Base-by-base conservation (phyloP, 306 rosid species). In the Castanea sativa region DNA sequence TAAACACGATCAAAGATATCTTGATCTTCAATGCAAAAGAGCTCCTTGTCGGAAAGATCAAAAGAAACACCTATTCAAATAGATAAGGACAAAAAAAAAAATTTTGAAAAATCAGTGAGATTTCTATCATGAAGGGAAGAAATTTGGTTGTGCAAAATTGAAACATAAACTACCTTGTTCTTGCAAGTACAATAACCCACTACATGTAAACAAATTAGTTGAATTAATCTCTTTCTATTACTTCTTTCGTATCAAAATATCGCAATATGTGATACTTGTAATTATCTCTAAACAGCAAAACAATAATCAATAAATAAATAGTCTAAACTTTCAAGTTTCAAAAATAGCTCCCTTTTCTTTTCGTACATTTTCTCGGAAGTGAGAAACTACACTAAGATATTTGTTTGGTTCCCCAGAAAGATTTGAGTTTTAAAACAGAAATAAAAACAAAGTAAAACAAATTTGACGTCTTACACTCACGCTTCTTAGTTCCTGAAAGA, bases 1-100 rank as follows among this genome's bases (percentile, higher is more conserved):
- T 95, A 91, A 1, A 95, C 88, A 16, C 97, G 91, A 75, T 92
- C 97, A 70, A 95, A 95, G 43, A 90, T 83, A 64, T 90, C 97
- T 82, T 95, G 97, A 30, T 92, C 97, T 86, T 92, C 92, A 2
- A 95, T 78, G 73, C 95, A 92, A 45, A 87, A 84, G 18, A 95
- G 85, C 75, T 90, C 99, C 79, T 89, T 91, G 29, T 92, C 97
- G 2, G 97, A 94, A 49, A 94, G 97, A 81, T 94, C 99, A 80
- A 94, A 94, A 1, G 97, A 90, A 45, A 91, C 80, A n/a, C 94
- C 98, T 93, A 78, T 67, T 61, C 21, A 60, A 18, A 58, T 29
- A 25, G 80, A 49, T 23, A 32, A 18, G 27, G 33, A 18, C 5
- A 45, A 19, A 23, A 53, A n/a, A 14, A 20, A 27, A 73, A 38